phyloP scores from a whole-genome alignment of 2,329 filamentous ascomycete genomes.

The Colletotrichum lindemuthianum region DNA sequence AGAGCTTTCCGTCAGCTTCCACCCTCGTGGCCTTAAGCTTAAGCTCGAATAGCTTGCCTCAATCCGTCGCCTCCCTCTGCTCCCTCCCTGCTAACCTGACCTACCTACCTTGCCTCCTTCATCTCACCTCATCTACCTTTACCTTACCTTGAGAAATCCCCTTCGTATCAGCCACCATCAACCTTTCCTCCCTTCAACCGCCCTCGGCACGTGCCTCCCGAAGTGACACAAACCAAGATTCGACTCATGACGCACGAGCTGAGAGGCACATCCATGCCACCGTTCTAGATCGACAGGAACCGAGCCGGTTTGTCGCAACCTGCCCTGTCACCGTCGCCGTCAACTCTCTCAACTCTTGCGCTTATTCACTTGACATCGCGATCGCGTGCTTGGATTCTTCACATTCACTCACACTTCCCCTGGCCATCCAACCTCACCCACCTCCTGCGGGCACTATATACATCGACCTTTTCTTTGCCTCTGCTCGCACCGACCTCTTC shows the following conservation, averaged over 20 bases:
- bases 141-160: neutral
- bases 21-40: neutral
- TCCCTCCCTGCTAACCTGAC: neutral
- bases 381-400: too few species aligned
- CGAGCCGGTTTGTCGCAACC: neutral
- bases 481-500: too few species aligned
- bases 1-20: neutral
- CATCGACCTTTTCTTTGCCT: too few species aligned
- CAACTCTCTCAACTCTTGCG: neutral
- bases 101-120: neutral
- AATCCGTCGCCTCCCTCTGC: neutral
- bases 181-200: neutral
- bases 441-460: too few species aligned
- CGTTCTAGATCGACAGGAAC: conserved; percentile 23
- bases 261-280: conserved; percentile 27
- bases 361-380: neutral
- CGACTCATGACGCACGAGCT: conserved; percentile 32
- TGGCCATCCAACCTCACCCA: too few species aligned
- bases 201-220: conserved; percentile 21
- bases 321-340: neutral
- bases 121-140: neutral
- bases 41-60: neutral
- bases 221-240: conserved; percentile 25
- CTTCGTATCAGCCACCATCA: neutral
- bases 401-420: too few species aligned